These are phyloP conservation scores for Sergeia podlipaevii DNA, from an alignment of 208 protist genomes.

Conservation along the genomic window DNA sequence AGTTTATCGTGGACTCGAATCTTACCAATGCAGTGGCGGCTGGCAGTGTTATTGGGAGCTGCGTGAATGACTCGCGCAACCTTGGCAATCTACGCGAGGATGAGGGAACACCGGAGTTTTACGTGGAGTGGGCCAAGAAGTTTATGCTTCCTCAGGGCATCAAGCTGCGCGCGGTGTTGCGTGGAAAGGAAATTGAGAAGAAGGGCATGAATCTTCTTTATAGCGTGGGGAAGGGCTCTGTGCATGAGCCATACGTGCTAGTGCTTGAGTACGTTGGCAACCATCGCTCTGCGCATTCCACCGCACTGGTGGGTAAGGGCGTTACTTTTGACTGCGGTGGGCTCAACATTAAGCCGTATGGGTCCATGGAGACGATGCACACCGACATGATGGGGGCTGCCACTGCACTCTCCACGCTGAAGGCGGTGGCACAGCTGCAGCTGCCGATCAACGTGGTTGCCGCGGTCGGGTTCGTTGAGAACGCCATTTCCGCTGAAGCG, in stretches of 20 bases:
- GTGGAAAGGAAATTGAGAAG: conserved; percentile 38
- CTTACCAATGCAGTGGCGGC: conserved; percentile 39
- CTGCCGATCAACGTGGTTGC: conserved; percentile 76
- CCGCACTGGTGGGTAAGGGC: conserved; percentile 86
- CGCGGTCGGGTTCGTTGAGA: conserved; percentile 83
- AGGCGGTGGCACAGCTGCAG: conserved; percentile 55
- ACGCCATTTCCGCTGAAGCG: conserved; percentile 78
- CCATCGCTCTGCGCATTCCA: conserved; percentile 25
- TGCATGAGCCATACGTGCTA: conserved; percentile 65
- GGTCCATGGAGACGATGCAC: conserved; percentile 92
- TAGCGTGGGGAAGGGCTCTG: conserved; percentile 77
- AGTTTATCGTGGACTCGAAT: conserved; percentile 37
- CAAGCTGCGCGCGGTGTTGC: conserved; percentile 51
- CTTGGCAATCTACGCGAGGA: conserved; percentile 84
- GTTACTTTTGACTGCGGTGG: conserved; percentile 92
- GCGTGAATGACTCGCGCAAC: conserved; percentile 74
- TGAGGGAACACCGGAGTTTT: conserved; percentile 72
- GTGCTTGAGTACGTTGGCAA: conserved; percentile 84
- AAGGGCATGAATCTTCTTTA: conserved; percentile 70
- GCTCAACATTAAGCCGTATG: conserved; percentile 87
- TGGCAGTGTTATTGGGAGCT: conserved; percentile 63
- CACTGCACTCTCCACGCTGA: conserved; percentile 67
- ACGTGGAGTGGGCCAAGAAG: conserved; percentile 61
- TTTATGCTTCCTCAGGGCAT: conserved; percentile 29
- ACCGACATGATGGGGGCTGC: conserved; percentile 92